These are phyloP conservation scores for Fusarium tuaranense DNA, from an alignment of 2,329 filamentous ascomycete genomes.

Conservation along the genomic window DNA sequence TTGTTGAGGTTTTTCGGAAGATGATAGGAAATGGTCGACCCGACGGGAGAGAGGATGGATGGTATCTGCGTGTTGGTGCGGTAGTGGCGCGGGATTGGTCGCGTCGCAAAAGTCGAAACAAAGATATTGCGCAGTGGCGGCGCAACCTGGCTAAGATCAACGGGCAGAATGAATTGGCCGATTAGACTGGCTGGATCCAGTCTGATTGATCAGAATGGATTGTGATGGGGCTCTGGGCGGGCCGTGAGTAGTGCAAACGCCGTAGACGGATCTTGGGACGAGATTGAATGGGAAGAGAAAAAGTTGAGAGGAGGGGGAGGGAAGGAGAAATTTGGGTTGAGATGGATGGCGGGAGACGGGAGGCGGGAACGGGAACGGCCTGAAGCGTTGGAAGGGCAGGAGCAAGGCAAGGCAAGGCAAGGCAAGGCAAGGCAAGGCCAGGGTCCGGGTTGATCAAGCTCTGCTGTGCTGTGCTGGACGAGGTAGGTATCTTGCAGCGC, in stretches of 20 bases:
- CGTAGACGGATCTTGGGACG: constrained; percentile 3
- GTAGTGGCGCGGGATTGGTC: constrained; percentile 32
- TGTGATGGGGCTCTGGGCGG: constrained; percentile 11
- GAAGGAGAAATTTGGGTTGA: neutral
- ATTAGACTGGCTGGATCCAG: constrained; percentile 24
- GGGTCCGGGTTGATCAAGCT: constrained; percentile 28
- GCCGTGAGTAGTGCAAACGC: constrained; percentile 15
- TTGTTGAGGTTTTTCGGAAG: neutral
- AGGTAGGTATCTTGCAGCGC: neutral
- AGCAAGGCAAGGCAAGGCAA: neutral
- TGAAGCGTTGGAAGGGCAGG: neutral
- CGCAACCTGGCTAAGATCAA: constrained; percentile 35
- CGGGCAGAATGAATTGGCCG: constrained; percentile 20
- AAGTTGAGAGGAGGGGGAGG: constrained; percentile 7
- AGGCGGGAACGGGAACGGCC: constrained; percentile 21
- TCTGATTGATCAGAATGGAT: constrained; percentile 25
- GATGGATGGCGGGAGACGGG: neutral
- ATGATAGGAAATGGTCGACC: neutral
- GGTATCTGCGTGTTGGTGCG: constrained; percentile 21
- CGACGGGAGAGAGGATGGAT: constrained; percentile 7
- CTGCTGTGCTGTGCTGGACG: constrained; percentile 9
- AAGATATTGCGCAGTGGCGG: constrained; percentile 38
- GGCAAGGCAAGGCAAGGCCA: too few species aligned
- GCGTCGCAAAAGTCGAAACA: constrained; percentile 37
- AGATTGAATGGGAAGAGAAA: constrained; percentile 12